These are phyloP conservation scores for Solanum chiquidenum DNA, from an alignment of 257 asterid genomes.

Conservation along the genomic window DNA sequence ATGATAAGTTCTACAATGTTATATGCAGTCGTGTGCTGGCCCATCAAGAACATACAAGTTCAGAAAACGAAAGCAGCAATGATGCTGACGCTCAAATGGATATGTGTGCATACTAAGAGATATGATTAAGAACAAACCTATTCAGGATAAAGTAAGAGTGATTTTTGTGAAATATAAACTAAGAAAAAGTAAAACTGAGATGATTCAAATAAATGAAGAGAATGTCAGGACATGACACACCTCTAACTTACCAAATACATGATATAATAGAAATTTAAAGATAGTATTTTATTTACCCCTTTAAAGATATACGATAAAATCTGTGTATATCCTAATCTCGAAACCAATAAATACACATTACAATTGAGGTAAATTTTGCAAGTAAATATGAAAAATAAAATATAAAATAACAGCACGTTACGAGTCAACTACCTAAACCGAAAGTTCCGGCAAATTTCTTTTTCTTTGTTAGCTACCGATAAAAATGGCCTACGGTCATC, in stretches of 20 bases:
- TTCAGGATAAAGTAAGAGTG: no score
- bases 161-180: no score
- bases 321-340: no score
- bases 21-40: not conserved
- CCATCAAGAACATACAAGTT: not conserved
- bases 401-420: not conserved
- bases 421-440: not conserved
- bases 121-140: no score
- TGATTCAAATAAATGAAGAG: fast-evolving
- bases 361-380: not conserved
- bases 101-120: no score
- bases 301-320: no score
- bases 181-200: fast-evolving
- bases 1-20: not conserved
- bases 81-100: not conserved
- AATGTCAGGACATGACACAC: not conserved
- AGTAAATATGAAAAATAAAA: not conserved
- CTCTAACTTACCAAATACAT: fast-evolving
- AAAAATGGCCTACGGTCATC: not conserved
- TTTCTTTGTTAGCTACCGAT: not conserved
- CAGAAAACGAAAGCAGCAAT: not conserved
- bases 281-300: no score
- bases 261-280: no score
- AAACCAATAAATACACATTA: no score
- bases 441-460: not conserved